These are phyloP conservation scores for Thuidium tamariscinum DNA, from an alignment of 225 moss, liverwort and hornwort species.

Conservation along the genomic window DNA sequence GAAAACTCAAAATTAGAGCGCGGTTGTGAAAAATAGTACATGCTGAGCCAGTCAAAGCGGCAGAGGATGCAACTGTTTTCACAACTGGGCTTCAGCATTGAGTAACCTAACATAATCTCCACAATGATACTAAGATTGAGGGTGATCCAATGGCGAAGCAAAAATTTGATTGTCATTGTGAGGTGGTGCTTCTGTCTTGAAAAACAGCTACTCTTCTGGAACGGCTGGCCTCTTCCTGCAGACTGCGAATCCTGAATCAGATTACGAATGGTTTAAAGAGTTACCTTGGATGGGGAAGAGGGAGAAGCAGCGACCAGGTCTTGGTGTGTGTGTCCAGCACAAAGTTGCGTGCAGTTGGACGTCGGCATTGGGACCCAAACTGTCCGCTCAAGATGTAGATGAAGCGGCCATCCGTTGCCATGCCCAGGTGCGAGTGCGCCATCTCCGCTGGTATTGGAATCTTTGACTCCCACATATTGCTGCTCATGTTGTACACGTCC, in stretches of 20 bases:
- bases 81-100: neutral
- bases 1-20: neutral
- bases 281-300: slow-evolving; percentile 39
- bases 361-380: slow-evolving; percentile 29
- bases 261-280: neutral
- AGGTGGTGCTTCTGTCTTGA: neutral
- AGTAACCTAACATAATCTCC: neutral
- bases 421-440: slow-evolving; percentile 50
- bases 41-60: neutral
- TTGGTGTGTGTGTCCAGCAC: slow-evolving; percentile 28
- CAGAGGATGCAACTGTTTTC: neutral
- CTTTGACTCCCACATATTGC: slow-evolving; percentile 20
- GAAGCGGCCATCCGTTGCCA: slow-evolving; percentile 40
- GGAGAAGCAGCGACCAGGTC: slow-evolving; percentile 23
- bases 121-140: neutral
- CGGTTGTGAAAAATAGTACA: neutral
- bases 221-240: too few relatives aligned
- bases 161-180: neutral
- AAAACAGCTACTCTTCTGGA: neutral
- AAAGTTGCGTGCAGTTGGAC: slow-evolving; percentile 23
- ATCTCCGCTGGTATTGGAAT: slow-evolving; percentile 28
- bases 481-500: slow-evolving; percentile 42
- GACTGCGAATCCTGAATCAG: neutral
- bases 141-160: neutral
- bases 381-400: slow-evolving; percentile 40